phyloP scores from a whole-genome alignment of 805 yeast genomes.

The Novakomyces olei region DNA sequence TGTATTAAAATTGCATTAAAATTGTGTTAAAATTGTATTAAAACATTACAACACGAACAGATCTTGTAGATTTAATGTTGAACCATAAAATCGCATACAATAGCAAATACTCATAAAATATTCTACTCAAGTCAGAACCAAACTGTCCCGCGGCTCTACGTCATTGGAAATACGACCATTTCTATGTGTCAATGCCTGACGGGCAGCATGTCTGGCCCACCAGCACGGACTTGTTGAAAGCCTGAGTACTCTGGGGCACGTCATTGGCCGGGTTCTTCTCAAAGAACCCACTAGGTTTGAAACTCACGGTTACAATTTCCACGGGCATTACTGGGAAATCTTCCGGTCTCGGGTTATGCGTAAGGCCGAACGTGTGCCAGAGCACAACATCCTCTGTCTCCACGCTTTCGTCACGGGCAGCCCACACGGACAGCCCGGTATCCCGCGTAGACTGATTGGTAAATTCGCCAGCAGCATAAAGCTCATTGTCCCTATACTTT shows the following conservation, averaged over 20 bases:
- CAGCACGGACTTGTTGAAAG: conserved; percentile 50
- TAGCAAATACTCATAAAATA: no score
- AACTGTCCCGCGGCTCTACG: no score
- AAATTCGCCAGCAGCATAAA: conserved; percentile 48
- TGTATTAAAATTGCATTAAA: no score
- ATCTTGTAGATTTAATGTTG: no score
- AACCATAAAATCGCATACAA: no score
- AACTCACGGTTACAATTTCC: conserved; percentile 49
- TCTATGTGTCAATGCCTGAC: no score
- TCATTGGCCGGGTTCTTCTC: conserved; percentile 58
- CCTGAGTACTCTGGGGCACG: conserved; percentile 43
- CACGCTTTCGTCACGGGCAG: conserved; percentile 14
- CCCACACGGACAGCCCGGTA: conserved; percentile 12
- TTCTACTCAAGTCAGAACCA: no score
- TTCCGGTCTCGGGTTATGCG: conserved; percentile 76
- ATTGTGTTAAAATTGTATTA: no score
- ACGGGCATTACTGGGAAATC: conserved; percentile 83
- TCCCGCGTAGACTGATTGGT: conserved; percentile 17
- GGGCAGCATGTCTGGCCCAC: no score
- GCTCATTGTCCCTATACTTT: conserved; percentile 48
- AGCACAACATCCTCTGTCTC: conserved; percentile 45
- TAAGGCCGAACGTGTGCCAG: conserved; percentile 67
- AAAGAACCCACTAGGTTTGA: conserved; percentile 65
- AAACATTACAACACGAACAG: no score
- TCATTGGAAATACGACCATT: no score